phyloP scores from a whole-genome alignment of 2,329 filamentous ascomycete genomes.

The Dothistroma pini region DNA sequence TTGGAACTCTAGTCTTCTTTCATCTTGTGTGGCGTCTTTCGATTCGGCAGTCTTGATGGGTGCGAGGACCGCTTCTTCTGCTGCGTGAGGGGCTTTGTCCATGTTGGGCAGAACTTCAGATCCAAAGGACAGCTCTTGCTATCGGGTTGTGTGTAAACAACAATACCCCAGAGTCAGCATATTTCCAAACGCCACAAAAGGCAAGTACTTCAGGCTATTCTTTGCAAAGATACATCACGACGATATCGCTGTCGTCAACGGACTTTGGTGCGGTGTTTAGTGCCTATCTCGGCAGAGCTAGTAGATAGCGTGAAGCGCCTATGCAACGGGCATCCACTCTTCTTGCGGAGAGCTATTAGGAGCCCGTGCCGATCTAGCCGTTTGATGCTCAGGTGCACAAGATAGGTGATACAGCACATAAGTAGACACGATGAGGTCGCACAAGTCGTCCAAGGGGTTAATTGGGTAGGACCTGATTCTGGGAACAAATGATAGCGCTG shows the following conservation, averaged over 20 bases:
- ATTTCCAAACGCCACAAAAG: background rate
- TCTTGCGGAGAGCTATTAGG: background rate
- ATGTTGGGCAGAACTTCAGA: background rate
- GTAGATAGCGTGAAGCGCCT: background rate
- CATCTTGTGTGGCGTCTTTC: background rate
- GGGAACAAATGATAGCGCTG: background rate
- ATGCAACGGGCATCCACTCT: slow-evolving; percentile 3
- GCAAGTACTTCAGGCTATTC: background rate
- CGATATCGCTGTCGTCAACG: background rate
- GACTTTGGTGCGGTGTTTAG: slow-evolving; percentile 3
- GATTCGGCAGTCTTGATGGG: background rate
- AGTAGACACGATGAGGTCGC: background rate
- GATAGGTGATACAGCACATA: background rate
- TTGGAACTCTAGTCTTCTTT: background rate
- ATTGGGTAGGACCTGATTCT: background rate
- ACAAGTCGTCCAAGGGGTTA: background rate
- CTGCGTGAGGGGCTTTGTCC: background rate
- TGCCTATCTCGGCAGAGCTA: slow-evolving; percentile 1
- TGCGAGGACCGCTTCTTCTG: background rate
- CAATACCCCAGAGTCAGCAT: background rate
- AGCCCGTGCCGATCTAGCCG: slow-evolving; percentile 4
- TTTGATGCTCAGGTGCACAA: background rate
- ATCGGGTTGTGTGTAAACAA: background rate
- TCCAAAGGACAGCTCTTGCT: background rate
- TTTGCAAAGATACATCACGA: background rate